Conservation (phyloP, 2,329 filamentous ascomycete genomes). For the Thielaviopsis euricoi region DNA sequence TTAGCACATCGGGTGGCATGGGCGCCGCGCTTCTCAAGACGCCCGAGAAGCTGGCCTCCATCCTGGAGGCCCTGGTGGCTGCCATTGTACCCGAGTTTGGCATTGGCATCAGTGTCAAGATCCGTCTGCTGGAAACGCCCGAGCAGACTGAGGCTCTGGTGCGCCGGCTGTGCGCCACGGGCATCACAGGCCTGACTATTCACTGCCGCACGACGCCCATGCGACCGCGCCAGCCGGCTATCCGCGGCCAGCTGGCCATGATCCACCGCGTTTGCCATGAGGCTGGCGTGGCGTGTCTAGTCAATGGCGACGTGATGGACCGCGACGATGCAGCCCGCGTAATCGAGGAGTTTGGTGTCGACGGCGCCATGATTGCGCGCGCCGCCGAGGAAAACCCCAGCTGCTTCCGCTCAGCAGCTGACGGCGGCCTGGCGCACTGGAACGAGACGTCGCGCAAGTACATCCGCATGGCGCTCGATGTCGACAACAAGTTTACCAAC, state of each 20-base stretch:
- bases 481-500: constrained; percentile 79
- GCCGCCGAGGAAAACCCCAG: constrained; percentile 82
- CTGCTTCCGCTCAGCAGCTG: constrained; percentile 54
- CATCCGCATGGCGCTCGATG: constrained; percentile 52
- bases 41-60: constrained; percentile 68
- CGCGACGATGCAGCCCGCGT: constrained; percentile 57
- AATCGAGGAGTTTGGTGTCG: constrained; percentile 64
- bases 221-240: constrained; percentile 75
- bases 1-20: constrained; percentile 89
- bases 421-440: constrained; percentile 62
- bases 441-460: constrained; percentile 62
- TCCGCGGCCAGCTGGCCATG: constrained; percentile 74
- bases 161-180: constrained; percentile 61
- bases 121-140: constrained; percentile 65
- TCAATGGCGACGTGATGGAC: constrained; percentile 82
- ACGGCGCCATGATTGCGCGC: constrained; percentile 95
- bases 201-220: constrained; percentile 95
- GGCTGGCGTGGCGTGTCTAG: constrained; percentile 76
- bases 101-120: constrained; percentile 95
- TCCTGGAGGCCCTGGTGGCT: constrained; percentile 66
- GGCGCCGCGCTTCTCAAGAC: constrained; percentile 77
- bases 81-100: constrained; percentile 62
- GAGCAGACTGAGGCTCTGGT: constrained; percentile 66
- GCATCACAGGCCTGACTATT: constrained; percentile 81
- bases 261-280: constrained; percentile 64